Percentiles rank a stretch among this genome's conserved stretches.
Evolutionary conservation across 805 yeast genomes (phyloP).

Genomic region (Teunomyces kruisii): DNA sequence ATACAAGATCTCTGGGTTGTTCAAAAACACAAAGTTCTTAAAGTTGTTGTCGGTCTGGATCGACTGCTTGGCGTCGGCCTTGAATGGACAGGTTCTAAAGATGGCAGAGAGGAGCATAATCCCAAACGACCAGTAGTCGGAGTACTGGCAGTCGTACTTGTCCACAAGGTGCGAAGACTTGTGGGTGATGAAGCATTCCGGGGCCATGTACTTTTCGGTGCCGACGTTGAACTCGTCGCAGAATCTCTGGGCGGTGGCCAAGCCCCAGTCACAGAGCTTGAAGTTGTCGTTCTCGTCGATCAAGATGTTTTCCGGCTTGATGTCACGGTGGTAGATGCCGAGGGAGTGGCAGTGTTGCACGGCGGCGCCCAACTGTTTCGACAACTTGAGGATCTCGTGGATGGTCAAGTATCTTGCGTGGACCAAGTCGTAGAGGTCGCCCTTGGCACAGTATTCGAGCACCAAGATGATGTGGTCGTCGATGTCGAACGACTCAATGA

Average conservation of each 20-base stretch:
- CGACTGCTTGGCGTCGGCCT: constrained; percentile 16
- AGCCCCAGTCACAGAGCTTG: constrained; percentile 59
- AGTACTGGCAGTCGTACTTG: constrained; percentile 39
- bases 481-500: constrained; percentile 59
- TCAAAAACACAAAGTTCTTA: constrained; percentile 37
- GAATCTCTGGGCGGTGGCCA: constrained; percentile 29
- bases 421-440: constrained; percentile 65
- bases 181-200: constrained; percentile 39
- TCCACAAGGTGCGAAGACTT: constrained; percentile 18
- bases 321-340: constrained; percentile 58
- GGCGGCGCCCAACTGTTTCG: constrained; percentile 53
- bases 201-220: constrained; percentile 62
- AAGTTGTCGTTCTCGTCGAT: constrained; percentile 54
- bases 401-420: constrained; percentile 19
- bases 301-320: constrained; percentile 58
- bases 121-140: constrained; percentile 60
- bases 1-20: constrained; percentile 41
- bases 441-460: constrained; percentile 64
- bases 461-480: constrained; percentile 52
- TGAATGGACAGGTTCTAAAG: constrained; percentile 55
- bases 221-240: constrained; percentile 46
- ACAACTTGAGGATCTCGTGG: constrained; percentile 11
- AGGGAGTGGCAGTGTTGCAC: constrained; percentile 53
- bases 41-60: constrained; percentile 42
- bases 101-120: constrained; percentile 49